Evolutionary conservation across 106 monocot genomes (phyloP).

Genomic region (Phalaenopsis aphrodite): DNA sequence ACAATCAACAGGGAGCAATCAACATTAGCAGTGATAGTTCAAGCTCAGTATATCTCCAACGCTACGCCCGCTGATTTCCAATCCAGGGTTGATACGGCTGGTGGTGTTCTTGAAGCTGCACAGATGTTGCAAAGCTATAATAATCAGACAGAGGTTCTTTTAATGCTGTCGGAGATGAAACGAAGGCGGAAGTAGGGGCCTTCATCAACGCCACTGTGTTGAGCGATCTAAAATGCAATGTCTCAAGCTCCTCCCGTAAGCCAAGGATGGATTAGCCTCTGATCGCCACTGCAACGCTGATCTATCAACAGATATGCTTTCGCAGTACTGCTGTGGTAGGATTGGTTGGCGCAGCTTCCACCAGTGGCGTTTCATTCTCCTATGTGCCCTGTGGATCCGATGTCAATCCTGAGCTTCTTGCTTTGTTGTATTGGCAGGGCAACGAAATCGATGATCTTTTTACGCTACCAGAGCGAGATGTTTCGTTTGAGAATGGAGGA

Average conservation of each 20-base stretch:
- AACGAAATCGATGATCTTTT: constrained; percentile 35
- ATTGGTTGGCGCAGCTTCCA: constrained; percentile 18
- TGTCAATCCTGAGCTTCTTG: constrained; percentile 14
- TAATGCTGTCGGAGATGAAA: no score
- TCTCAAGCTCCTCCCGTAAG: constrained; percentile 16
- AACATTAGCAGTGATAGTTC: no score
- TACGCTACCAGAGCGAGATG: constrained; percentile 46
- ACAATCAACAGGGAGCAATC: no score
- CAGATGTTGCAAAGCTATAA: not conserved
- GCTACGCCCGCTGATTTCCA: constrained; percentile 25
- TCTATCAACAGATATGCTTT: no score
- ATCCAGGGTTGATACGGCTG: not conserved
- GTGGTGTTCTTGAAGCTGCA: not conserved
- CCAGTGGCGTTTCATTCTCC: constrained; percentile 21
- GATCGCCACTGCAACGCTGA: not conserved
- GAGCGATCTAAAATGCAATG: constrained; percentile 37
- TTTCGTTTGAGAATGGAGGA: constrained; percentile 29
- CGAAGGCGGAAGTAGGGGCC: not conserved
- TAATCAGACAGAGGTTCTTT: not conserved
- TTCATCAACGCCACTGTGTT: constrained; percentile 7
- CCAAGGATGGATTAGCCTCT: not conserved
- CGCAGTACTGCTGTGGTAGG: not conserved
- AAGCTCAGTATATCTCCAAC: constrained; percentile 26
- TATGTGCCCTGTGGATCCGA: not conserved
- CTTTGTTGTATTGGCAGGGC: constrained; percentile 26